A percentile compares a stretch with the other conserved stretches of the same genome.
Evolutionary conservation across 805 yeast species (phyloP).

Genomic region (Priceomyces haplophilus): DNA sequence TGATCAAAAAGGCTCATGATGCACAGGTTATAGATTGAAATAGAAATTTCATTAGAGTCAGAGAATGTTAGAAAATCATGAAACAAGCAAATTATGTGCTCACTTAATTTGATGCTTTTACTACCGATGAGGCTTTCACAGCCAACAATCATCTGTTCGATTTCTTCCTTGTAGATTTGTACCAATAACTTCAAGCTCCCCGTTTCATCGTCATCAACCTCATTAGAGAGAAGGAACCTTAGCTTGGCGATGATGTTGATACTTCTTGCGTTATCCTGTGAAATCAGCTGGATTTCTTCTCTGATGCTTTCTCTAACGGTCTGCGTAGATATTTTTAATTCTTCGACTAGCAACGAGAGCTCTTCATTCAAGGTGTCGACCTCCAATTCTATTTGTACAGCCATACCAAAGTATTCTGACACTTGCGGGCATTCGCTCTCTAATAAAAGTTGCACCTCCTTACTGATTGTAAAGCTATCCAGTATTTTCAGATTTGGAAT

Average conservation of each 20-base stretch:
- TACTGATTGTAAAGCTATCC: background rate
- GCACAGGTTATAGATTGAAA: constrained; percentile 4
- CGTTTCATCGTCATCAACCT: constrained; percentile 11
- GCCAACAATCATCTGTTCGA: background rate
- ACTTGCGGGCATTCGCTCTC: background rate
- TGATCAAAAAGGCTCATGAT: constrained; percentile 3
- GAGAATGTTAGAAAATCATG: constrained; percentile 11
- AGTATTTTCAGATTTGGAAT: background rate
- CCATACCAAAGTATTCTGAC: background rate
- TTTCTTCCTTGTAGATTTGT: constrained; percentile 2
- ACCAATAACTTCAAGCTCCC: background rate
- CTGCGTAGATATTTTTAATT: background rate
- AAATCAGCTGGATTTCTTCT: background rate
- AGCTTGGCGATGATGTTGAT: constrained; percentile 7
- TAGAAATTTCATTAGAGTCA: constrained; percentile 5
- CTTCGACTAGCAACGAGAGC: background rate
- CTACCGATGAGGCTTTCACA: background rate
- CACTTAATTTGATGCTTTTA: background rate
- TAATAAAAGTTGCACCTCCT: background rate
- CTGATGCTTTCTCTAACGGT: background rate
- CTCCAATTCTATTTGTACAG: background rate
- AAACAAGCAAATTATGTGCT: constrained; percentile 1
- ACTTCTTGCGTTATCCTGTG: background rate
- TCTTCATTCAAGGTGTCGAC: background rate
- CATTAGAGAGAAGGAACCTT: constrained; percentile 13